Conservation (phyloP, 2,329 filamentous ascomycete genomes). For the Chaetomium sp. region DNA sequence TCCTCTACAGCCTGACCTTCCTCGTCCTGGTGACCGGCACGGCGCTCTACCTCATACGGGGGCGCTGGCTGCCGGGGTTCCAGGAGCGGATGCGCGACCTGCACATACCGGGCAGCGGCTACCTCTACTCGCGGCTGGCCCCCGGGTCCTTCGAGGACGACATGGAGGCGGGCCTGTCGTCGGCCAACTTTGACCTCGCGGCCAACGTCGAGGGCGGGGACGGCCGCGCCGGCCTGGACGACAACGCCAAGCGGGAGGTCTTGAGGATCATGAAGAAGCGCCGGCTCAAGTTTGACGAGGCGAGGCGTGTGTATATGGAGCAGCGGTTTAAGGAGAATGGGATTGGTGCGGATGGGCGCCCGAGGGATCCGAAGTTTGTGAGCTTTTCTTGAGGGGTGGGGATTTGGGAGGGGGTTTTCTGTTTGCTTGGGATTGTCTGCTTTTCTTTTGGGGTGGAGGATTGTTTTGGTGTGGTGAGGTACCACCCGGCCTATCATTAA, state of each 20-base stretch:
- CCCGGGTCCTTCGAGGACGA: constrained; percentile 70
- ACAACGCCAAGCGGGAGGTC: constrained; percentile 77
- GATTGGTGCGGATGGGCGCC: constrained; percentile 84
- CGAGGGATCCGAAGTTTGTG: constrained; percentile 92
- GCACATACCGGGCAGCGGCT: constrained; percentile 52
- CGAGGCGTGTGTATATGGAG: constrained; percentile 82
- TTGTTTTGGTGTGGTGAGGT: not conserved
- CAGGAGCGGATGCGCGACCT: constrained; percentile 53
- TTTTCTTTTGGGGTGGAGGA: not conserved
- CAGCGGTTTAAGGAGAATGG: constrained; percentile 82
- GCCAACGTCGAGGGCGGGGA: constrained; percentile 82
- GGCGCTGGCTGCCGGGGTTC: constrained; percentile 72
- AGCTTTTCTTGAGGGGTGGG: constrained; percentile 68
- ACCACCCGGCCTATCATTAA: constrained; percentile 15
- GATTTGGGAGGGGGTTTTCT: not conserved
- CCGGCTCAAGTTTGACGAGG: constrained; percentile 86
- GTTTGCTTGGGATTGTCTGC: not conserved
- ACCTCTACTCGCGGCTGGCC: constrained; percentile 72
- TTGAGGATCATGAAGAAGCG: constrained; percentile 87
- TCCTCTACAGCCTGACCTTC: constrained; percentile 78
- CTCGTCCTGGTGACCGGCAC: constrained; percentile 71
- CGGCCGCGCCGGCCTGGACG: constrained; percentile 76
- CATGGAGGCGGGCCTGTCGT: constrained; percentile 84
- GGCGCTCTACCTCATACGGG: constrained; percentile 77
- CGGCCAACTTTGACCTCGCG: constrained; percentile 77